phyloP scores from a whole-genome alignment of 768 basidiomycete species.

The Russula emetica region DNA sequence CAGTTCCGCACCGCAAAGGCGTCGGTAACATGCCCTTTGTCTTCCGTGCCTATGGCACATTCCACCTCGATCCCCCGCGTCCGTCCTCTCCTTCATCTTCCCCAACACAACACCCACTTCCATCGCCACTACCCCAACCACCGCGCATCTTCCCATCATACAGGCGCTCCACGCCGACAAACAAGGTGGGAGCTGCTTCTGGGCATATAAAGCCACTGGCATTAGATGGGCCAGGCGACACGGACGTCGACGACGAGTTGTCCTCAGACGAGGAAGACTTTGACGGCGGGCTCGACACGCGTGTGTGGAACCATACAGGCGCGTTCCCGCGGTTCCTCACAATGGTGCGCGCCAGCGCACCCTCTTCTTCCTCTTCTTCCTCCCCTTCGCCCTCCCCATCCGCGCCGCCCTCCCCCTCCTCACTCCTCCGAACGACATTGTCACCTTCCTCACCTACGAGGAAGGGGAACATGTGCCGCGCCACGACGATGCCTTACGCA shows the following conservation, averaged over 20 bases:
- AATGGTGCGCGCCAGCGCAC: constrained; percentile 25
- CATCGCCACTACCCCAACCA: not conserved
- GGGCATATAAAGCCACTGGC: not conserved
- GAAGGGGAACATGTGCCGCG: not conserved
- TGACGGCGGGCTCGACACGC: constrained; percentile 29
- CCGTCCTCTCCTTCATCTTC: not conserved
- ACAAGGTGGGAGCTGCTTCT: not conserved
- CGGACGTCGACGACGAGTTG: constrained; percentile 22
- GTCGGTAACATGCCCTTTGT: constrained; percentile 57
- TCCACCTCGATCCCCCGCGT: constrained; percentile 24
- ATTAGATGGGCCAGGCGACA: constrained; percentile 10
- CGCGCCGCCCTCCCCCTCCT: constrained; percentile 19
- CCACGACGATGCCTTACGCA: constrained; percentile 16
- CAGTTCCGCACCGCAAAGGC: constrained; percentile 53
- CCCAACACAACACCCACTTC: not conserved
- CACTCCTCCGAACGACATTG: not conserved
- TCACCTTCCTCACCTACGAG: constrained; percentile 10
- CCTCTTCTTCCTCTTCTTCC: constrained; percentile 22
- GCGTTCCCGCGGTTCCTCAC: constrained; percentile 33
- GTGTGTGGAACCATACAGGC: constrained; percentile 32
- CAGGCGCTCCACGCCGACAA: constrained; percentile 1
- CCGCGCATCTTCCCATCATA: constrained; percentile 21
- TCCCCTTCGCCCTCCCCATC: constrained; percentile 15
- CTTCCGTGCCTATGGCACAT: constrained; percentile 44
- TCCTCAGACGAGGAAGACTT: constrained; percentile 22